Conservation (phyloP, 208 protist genomes). For the Crithidia mellificae region DNA sequence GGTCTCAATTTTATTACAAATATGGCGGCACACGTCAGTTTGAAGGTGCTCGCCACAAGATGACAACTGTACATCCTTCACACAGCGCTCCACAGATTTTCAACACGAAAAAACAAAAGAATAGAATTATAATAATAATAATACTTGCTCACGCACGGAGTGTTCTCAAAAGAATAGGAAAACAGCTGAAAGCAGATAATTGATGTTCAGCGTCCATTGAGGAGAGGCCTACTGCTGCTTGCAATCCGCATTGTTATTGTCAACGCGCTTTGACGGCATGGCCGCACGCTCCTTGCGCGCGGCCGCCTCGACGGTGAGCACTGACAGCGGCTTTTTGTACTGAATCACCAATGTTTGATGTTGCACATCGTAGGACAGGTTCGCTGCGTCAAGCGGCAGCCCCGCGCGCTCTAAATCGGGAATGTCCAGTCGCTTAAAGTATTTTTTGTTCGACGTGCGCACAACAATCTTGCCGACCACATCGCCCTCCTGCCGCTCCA, state of each 20-base stretch:
- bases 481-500: constrained; percentile 64
- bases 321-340: constrained; percentile 88
- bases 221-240: constrained; percentile 53
- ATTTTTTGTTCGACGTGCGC: constrained; percentile 96
- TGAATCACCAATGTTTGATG: constrained; percentile 93
- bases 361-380: constrained; percentile 83
- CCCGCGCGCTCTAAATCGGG: constrained; percentile 72
- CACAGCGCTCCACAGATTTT: no score
- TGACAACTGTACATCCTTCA: no score
- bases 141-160: no score
- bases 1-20: no score
- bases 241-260: constrained; percentile 57
- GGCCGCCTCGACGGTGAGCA: constrained; percentile 71
- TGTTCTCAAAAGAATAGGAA: not conserved
- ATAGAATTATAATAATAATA: no score
- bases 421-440: constrained; percentile 91
- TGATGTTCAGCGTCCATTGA: not conserved
- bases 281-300: constrained; percentile 79
- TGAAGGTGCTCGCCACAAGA: no score
- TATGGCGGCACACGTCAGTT: no score
- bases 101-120: no score
- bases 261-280: constrained; percentile 64
- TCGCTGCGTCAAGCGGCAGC: constrained; percentile 58
- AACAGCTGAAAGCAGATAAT: not conserved
- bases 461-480: constrained; percentile 88